Base-by-base conservation (phyloP, 192 early-diverging fungal species). In the Entophlyctis luteolus region DNA sequence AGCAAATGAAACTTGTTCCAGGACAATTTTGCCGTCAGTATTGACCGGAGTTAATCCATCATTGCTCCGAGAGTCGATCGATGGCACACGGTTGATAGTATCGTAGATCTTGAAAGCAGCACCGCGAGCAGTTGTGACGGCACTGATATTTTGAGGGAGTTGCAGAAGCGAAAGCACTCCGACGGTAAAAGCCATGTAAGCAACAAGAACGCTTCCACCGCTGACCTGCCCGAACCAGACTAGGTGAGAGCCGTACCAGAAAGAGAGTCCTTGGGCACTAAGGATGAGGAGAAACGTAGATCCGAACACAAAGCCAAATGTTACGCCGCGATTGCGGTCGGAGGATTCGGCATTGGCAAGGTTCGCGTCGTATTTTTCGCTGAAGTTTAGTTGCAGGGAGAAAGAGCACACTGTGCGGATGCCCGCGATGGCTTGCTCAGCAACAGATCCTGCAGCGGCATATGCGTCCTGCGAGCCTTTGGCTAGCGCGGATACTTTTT, bases 321-420 rank as follows among this genome's bases (percentile, higher is more conserved):
- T 73, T 4, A 78, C 35, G 1, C 83, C 85, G 59, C 88, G 87
- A 49, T 77, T 81, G 55, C 89, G 71, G 36, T 88, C 92, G 37
- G 76, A 68, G 4, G 71, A 65, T 55, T 84, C 83, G 28, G 91
- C 94, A 18, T 75, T 70, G 6, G 76, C 80, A 1, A 95, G 78
- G 25, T 76, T 79, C 82, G 65, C 42, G 16, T 77, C 70, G 74
- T 92, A 96, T n/a, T 86, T 77, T 50, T 71, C 60, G 23, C 73
- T 39, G 58, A 90, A 90, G 48, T 89, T 85, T 29, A 83, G 73
- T 79, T 94, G 84, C 3, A 84, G 86, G 62, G 85, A 85, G 73
- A 98, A 96, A 8, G 95, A 85, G 49, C 82, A 85, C n/a, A 98
- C 89, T 20, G 94, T 98, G 42, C 91, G 87, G 52, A 96, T 93